Evolutionary conservation across 352 stramenopile species (phyloP).

Genomic region (Phytopythium chamaehyphon): DNA sequence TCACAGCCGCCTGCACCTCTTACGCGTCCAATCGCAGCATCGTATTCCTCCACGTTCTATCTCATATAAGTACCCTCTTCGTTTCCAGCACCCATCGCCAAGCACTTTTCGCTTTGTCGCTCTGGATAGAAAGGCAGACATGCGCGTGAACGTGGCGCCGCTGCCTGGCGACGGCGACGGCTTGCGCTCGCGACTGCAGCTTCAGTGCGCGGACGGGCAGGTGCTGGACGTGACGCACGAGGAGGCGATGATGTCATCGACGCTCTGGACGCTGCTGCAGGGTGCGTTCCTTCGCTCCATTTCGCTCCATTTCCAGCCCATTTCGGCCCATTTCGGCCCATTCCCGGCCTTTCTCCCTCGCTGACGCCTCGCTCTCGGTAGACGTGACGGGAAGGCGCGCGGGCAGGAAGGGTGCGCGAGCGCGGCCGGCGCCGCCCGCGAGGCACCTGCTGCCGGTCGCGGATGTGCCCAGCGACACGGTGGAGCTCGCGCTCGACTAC

Average conservation of each 20-base stretch:
- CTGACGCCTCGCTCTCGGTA: constrained; percentile 14
- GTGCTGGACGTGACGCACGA: constrained; percentile 77
- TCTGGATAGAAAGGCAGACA: not conserved
- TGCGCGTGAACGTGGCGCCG: constrained; percentile 2
- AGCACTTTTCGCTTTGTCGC: too few relatives aligned
- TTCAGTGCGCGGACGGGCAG: constrained; percentile 66
- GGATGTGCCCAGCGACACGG: constrained; percentile 66
- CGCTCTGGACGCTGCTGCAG: constrained; percentile 76
- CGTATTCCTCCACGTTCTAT: too few relatives aligned
- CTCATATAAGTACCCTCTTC: too few relatives aligned
- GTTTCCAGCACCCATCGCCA: not conserved
- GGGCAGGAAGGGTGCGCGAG: too few relatives aligned
- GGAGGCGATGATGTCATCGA: constrained; percentile 85
- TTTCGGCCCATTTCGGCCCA: not conserved
- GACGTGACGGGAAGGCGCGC: constrained; percentile 35
- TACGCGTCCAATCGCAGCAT: too few relatives aligned
- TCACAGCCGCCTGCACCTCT: not conserved
- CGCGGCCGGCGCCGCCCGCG: constrained; percentile 6
- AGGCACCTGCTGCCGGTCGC: constrained; percentile 67
- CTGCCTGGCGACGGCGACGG: constrained; percentile 1
- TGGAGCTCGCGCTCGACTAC: constrained; percentile 68
- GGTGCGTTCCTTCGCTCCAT: constrained; percentile 11
- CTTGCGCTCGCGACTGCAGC: constrained; percentile 57
- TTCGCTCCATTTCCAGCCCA: not conserved
- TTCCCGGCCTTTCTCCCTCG: not conserved